Evolutionary conservation across 768 basidiomycete genomes (phyloP), one percentile per base, ranked within the genome.

Genomic region (Fibroporia radiculosa): DNA sequence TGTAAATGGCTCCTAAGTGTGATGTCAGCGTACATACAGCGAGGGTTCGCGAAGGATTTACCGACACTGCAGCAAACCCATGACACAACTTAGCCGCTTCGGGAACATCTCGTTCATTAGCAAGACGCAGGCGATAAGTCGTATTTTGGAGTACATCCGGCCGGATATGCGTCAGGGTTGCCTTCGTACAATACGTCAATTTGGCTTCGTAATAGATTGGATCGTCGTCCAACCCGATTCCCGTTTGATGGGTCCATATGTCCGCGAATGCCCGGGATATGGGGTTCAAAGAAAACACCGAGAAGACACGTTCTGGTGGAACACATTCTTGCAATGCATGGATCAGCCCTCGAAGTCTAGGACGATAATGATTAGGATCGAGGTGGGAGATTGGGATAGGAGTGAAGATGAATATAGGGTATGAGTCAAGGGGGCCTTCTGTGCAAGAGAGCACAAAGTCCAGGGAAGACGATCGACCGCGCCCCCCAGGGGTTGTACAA

Each of bases 381-480:
- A 84, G 67, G 4, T 50, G 47, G 13, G 34, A 25, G 6, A 34
- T 18, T 4, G 56, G 51, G 13, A 49, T 45, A 11, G 61, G 54
- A 14, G 62, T 56, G 55, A 70, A 74, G 23, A 88, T 66, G 63
- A 88, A 88, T 6, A 83, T 53, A 2, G 86, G 87, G 50, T 87
- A 83, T 37, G 65, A 56, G 1, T 75, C 83, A 40, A 82, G 63
- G 16, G 62, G 56, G 0, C 75, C 76, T 23, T 70, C 59, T 0
- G 80, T 84, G 51, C 76, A 77, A 10, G 82, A 73, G 3, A 85
- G 63, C 7, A 88, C 62, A 47, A 81, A 73, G 19, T 73, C 68
- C 33, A 82, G 38, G 33, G 48, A 36, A 13, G 53, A 40, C 1
- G 42, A 10, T 3, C 12, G 6, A 6, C 11, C 8, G 25, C 24